Evolutionary conservation across 208 protist species (phyloP).

Genomic region (Acanthamoeba quina): DNA sequence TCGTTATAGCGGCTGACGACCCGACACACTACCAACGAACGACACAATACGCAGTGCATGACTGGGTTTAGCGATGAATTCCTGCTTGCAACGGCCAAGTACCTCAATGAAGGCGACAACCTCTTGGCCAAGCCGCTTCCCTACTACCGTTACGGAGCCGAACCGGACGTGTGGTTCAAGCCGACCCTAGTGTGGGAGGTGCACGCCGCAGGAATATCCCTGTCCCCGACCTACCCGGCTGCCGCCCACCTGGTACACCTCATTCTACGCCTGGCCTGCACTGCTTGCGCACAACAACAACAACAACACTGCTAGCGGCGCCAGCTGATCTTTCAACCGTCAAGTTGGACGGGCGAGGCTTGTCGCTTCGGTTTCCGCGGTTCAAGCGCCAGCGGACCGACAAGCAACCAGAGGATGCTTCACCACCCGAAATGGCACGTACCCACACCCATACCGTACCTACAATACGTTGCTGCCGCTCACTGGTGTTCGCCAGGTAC

Average conservation of each 20-base stretch:
- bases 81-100: conserved; percentile 55
- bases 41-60: conserved; percentile 75
- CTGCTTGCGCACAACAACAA: too few species aligned
- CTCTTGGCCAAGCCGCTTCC: conserved; percentile 57
- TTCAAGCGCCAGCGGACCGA: conserved; percentile 98
- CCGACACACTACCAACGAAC: too few species aligned
- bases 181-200: conserved; percentile 98
- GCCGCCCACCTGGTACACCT: conserved; percentile 93
- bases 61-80: conserved; percentile 80
- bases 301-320: too few species aligned
- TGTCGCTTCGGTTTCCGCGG: conserved; percentile 98
- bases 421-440: conserved; percentile 83
- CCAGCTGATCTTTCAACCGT: not conserved
- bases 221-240: conserved; percentile 97
- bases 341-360: conserved; percentile 92
- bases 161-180: conserved; percentile 94
- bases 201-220: conserved; percentile 97
- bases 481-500: too few species aligned
- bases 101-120: conserved; percentile 71
- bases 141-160: conserved; percentile 74
- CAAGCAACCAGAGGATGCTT: conserved; percentile 96
- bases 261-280: too few species aligned
- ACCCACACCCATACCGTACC: too few species aligned
- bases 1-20: too few species aligned
- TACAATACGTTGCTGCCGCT: too few species aligned